phyloP scores from a whole-genome alignment of 257 asterid species.

The Solanum megistacrolobum region DNA sequence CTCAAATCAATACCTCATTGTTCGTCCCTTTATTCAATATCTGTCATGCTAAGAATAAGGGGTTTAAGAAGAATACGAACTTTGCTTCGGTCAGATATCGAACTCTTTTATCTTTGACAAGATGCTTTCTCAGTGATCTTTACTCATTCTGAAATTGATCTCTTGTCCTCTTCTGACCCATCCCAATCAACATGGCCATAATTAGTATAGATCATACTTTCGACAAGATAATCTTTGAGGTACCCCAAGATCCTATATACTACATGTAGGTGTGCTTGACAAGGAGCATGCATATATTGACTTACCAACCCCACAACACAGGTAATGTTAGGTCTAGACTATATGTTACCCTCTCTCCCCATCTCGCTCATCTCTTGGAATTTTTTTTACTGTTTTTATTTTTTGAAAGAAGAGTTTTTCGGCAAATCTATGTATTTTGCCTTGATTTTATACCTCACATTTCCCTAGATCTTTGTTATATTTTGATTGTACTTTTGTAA shows the following conservation, averaged over 20 bases:
- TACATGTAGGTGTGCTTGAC: neutral
- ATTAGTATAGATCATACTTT: neutral
- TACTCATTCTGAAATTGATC: no score
- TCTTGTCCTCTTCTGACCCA: no score
- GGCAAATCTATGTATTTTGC: no score
- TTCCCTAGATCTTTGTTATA: neutral
- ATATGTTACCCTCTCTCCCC: neutral
- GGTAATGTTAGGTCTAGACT: neutral
- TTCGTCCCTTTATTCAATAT: no score
- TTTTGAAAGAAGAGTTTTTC: neutral
- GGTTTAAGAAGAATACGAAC: no score
- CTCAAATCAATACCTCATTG: no score
- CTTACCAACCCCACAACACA: neutral
- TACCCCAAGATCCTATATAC: neutral
- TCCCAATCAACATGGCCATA: neutral
- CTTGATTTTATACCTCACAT: neutral
- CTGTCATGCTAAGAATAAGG: no score
- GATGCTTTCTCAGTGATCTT: no score
- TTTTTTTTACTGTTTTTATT: no score
- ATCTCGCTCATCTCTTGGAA: neutral
- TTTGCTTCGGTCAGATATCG: no score
- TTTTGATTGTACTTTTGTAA: neutral
- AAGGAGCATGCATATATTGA: neutral
- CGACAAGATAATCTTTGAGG: neutral
- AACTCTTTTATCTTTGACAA: no score